These are phyloP conservation scores for Tulasnella sp. DNA, from an alignment of 768 basidiomycete species.

Conservation along the genomic window DNA sequence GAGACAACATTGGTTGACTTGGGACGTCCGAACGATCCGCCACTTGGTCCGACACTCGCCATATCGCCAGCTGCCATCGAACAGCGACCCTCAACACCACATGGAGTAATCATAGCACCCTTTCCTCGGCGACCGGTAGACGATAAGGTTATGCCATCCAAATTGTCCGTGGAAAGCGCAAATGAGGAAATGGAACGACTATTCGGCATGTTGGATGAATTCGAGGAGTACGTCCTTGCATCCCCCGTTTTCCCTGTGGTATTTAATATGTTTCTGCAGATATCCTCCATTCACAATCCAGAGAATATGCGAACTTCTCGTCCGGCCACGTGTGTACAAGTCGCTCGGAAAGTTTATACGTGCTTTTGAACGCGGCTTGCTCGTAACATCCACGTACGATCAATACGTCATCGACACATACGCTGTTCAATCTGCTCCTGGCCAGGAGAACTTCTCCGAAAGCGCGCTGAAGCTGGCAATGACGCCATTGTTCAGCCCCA, in stretches of 20 bases:
- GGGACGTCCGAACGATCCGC: conserved; percentile 23
- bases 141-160: conserved; percentile 43
- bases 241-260: conserved; percentile 10
- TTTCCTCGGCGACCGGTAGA: conserved; percentile 49
- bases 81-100: conserved; percentile 32
- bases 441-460: conserved; percentile 33
- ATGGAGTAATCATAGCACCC: conserved; percentile 58
- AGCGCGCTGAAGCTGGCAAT: conserved; percentile 35
- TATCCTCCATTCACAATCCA: conserved; percentile 82
- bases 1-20: background rate
- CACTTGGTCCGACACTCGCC: conserved; percentile 6
- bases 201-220: conserved; percentile 54
- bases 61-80: conserved; percentile 18
- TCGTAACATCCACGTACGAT: conserved; percentile 71
- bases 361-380: conserved; percentile 67
- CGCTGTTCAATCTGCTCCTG: conserved; percentile 28
- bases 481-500: conserved; percentile 78
- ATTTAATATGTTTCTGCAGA: conserved; percentile 22
- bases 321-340: conserved; percentile 61
- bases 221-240: conserved; percentile 49
- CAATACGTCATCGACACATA: conserved; percentile 39
- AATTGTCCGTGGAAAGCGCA: conserved; percentile 51
- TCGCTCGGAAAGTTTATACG: conserved; percentile 78
- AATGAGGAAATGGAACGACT: conserved; percentile 43
- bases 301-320: conserved; percentile 69